Evolutionary conservation across 1,139 yeast genomes (phyloP).

Genomic region (Blastobotrys buckinghamii): DNA sequence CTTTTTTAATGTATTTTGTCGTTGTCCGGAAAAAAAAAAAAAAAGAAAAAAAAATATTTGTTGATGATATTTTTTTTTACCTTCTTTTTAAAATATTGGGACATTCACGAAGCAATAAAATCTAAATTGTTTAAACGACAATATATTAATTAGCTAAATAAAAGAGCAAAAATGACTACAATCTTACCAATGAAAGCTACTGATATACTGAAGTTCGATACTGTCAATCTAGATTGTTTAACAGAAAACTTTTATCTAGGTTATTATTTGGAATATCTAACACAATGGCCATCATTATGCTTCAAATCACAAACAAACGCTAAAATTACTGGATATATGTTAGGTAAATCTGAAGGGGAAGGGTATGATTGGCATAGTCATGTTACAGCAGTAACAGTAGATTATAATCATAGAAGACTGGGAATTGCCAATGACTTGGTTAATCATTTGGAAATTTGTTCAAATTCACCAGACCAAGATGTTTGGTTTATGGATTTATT

Average conservation of each 20-base stretch:
- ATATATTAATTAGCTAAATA: not conserved
- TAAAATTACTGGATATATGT: constrained; percentile 44
- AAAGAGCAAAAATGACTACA: constrained; percentile 71
- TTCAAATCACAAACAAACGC: constrained; percentile 57
- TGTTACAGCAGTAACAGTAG: constrained; percentile 92
- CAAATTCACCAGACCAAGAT: constrained; percentile 48
- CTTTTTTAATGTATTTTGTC: not conserved
- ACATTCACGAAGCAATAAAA: too few species aligned
- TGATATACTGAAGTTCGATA: constrained; percentile 65
- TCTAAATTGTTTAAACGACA: too few species aligned
- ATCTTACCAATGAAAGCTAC: constrained; percentile 80
- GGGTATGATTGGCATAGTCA: constrained; percentile 92
- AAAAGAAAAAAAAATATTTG: not conserved
- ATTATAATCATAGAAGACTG: constrained; percentile 72
- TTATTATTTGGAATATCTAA: constrained; percentile 77
- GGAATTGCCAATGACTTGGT: constrained; percentile 76
- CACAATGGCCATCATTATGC: constrained; percentile 83
- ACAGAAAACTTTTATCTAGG: constrained; percentile 86
- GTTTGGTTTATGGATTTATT: constrained; percentile 85
- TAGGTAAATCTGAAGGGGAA: constrained; percentile 94
- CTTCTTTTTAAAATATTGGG: too few species aligned
- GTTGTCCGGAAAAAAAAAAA: not conserved
- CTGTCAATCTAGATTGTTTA: constrained; percentile 76
- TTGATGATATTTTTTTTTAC: not conserved
- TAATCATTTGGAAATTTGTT: constrained; percentile 61